These are phyloP conservation scores for Wickerhamomyces tratensis DNA, from an alignment of 805 yeast species.

Conservation along the genomic window DNA sequence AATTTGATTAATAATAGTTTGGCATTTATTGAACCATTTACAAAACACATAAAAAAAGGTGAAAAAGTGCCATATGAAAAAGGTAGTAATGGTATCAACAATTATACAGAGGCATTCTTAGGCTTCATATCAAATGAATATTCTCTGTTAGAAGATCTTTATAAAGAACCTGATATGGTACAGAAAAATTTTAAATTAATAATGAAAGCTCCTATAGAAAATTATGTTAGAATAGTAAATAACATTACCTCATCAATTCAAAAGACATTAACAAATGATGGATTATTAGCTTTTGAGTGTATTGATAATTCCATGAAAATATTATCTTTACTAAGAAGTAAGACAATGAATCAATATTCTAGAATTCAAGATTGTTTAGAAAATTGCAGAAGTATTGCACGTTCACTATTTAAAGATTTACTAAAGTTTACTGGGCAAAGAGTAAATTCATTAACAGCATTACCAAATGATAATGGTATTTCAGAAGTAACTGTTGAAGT, in stretches of 20 bases:
- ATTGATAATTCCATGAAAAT: constrained; percentile 36
- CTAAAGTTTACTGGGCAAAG: constrained; percentile 45
- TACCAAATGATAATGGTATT: constrained; percentile 63
- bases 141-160: constrained; percentile 34
- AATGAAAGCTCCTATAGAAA: constrained; percentile 25
- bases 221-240: constrained; percentile 28
- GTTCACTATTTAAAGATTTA: constrained; percentile 43
- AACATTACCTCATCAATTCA: constrained; percentile 30
- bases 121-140: constrained; percentile 40
- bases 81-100: constrained; percentile 49
- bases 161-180: constrained; percentile 21
- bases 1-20: constrained; percentile 32
- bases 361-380: constrained; percentile 12
- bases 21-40: constrained; percentile 35
- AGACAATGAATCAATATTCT: constrained; percentile 12
- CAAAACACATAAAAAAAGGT: constrained; percentile 27
- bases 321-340: constrained; percentile 20
- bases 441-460: constrained; percentile 31
- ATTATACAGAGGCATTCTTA: constrained; percentile 42
- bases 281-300: constrained; percentile 47
- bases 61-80: constrained; percentile 45
- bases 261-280: constrained; percentile 34
- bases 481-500: constrained; percentile 66
- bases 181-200: constrained; percentile 22
- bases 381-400: constrained; percentile 21